A percentile compares a stretch with the other conserved stretches of the same genome.
phyloP scores from a whole-genome alignment of 345 rosid species.

The Viola odorata region DNA sequence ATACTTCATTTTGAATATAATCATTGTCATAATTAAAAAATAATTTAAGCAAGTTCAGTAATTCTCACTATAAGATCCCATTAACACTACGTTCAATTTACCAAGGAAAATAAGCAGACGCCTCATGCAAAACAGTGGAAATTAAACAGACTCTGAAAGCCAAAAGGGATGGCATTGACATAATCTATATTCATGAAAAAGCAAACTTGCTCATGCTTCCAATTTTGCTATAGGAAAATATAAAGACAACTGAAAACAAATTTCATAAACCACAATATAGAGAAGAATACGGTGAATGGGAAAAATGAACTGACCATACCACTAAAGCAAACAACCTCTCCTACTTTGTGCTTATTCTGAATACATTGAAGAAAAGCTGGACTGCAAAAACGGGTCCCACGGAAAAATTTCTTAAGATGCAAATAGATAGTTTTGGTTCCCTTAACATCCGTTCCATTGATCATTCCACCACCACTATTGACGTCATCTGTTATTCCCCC shows the following conservation, averaged over 20 bases:
- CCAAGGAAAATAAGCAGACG: too few species aligned
- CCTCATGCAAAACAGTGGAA: too few species aligned
- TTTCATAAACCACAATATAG: not conserved
- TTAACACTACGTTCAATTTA: too few species aligned
- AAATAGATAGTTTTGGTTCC: slow-evolving; percentile 50
- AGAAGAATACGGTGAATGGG: not conserved
- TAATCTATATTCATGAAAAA: too few species aligned
- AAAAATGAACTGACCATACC: slow-evolving; percentile 59
- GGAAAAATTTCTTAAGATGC: slow-evolving; percentile 82
- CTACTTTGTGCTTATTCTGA: slow-evolving; percentile 52
- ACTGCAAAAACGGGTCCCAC: slow-evolving; percentile 74
- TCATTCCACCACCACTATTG: too few species aligned
- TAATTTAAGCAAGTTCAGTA: too few species aligned
- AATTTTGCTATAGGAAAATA: not conserved
- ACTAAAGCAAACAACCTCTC: slow-evolving; percentile 78
- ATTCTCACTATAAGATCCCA: too few species aligned
- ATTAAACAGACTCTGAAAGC: too few species aligned
- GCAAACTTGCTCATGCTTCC: not conserved
- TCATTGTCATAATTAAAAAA: not conserved
- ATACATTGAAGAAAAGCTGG: slow-evolving; percentile 62
- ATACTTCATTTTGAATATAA: slow-evolving; percentile 6
- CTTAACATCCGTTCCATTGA: slow-evolving; percentile 4
- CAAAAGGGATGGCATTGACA: too few species aligned
- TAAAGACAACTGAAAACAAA: not conserved
- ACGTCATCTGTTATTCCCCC: not conserved